phyloP scores from a whole-genome alignment of 1,284 basidiomycete genomes.

The Naganishia albida region DNA sequence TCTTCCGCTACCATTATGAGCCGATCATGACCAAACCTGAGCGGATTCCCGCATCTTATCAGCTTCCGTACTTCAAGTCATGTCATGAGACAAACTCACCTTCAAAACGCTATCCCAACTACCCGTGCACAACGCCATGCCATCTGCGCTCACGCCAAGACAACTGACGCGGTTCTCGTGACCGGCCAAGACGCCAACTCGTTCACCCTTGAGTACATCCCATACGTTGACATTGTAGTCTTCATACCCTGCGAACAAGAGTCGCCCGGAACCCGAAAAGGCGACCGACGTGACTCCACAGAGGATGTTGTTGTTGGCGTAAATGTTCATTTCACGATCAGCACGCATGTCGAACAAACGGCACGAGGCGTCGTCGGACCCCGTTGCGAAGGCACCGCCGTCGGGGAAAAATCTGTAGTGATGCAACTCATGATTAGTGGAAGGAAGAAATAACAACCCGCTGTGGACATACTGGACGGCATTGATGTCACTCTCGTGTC shows the following conservation, averaged over 20 bases:
- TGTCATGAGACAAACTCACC: constrained; percentile 59
- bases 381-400: constrained; percentile 97
- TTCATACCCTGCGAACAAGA: constrained; percentile 97
- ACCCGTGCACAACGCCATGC: constrained; percentile 97
- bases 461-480: constrained; percentile 73
- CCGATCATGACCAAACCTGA: constrained; percentile 19
- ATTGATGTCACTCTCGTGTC: constrained; percentile 99
- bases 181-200: constrained; percentile 92
- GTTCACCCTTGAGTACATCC: constrained; percentile 97
- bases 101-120: constrained; percentile 96
- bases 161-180: constrained; percentile 98
- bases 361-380: constrained; percentile 98
- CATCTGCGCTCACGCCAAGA: constrained; percentile 91
- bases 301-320: constrained; percentile 96
- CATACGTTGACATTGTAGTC: constrained; percentile 99
- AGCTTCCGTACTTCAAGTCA: not conserved
- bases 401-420: constrained; percentile 90
- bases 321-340: constrained; percentile 92
- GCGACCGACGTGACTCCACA: constrained; percentile 98
- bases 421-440: constrained; percentile 34
- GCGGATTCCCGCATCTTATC: not conserved
- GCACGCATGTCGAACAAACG: constrained; percentile 96
- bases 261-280: constrained; percentile 94
- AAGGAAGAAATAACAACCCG: not conserved
- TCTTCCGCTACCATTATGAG: too few species aligned